These are phyloP conservation scores for Tephrocybe rancida DNA, from an alignment of 768 basidiomycete species.

Conservation along the genomic window DNA sequence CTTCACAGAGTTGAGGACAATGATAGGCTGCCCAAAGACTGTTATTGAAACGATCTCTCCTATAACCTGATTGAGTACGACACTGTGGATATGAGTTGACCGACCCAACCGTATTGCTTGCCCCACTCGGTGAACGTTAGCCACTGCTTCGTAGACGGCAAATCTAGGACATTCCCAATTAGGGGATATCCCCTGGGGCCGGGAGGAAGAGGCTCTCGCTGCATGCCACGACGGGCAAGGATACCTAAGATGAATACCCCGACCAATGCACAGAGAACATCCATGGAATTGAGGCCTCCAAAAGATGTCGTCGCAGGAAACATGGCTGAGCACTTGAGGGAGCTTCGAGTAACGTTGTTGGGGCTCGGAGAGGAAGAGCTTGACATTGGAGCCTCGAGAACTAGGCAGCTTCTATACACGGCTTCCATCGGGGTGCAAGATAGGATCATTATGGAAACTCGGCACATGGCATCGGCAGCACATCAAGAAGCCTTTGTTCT, in stretches of 20 bases:
- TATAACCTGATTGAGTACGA: constrained; percentile 24
- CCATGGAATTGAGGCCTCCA: constrained; percentile 21
- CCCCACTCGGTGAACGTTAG: constrained; percentile 53
- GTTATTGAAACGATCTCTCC: constrained; percentile 65
- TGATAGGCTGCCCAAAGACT: constrained; percentile 63
- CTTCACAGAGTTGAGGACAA: constrained; percentile 52
- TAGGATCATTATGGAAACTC: no score
- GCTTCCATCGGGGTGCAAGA: no score
- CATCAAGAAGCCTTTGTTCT: no score
- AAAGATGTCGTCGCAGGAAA: no score
- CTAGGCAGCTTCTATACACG: no score
- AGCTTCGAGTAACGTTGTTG: no score
- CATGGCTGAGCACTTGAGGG: no score
- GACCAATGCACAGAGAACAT: constrained; percentile 34
- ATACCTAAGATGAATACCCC: constrained; percentile 36
- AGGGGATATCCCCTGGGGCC: constrained; percentile 56
- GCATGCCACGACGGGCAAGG: constrained; percentile 23
- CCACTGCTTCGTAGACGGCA: constrained; percentile 53
- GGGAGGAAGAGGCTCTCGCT: constrained; percentile 38
- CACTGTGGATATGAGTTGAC: background rate
- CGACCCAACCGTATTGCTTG: constrained; percentile 46
- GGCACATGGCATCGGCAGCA: no score
- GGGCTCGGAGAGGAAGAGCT: no score
- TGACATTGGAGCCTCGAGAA: no score
- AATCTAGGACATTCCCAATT: constrained; percentile 54